These are phyloP conservation scores for Infundibulicybe gibba DNA, from an alignment of 768 basidiomycete genomes.

Conservation along the genomic window DNA sequence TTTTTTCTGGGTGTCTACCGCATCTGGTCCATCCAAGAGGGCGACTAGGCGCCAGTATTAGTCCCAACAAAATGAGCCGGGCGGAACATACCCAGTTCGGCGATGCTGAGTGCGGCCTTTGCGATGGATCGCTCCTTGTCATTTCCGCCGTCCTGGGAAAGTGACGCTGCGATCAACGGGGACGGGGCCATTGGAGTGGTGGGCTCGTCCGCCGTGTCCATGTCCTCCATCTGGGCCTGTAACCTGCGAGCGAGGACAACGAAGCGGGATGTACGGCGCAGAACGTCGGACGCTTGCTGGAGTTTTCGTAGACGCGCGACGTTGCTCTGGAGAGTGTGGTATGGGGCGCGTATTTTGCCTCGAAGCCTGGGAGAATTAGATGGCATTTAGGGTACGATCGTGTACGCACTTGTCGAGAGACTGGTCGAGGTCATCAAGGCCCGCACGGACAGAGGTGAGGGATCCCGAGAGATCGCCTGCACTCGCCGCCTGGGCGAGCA, in stretches of 20 bases:
- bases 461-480: conserved; percentile 70
- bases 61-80: neutral
- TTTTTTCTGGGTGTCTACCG: neutral
- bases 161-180: conserved; percentile 23
- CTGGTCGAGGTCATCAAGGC: conserved; percentile 68
- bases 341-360: conserved; percentile 81
- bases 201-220: conserved; percentile 29
- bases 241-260: conserved; percentile 79
- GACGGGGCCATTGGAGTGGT: conserved; percentile 11
- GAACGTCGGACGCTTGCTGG: conserved; percentile 79
- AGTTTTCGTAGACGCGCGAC: conserved; percentile 75
- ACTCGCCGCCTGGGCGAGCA: conserved; percentile 79
- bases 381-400: conserved; percentile 5
- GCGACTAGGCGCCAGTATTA: conserved; percentile 31
- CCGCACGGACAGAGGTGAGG: conserved; percentile 60
- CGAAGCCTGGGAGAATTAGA: conserved; percentile 50
- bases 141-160: conserved; percentile 44
- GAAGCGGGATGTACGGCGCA: conserved; percentile 83
- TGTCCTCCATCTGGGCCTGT: conserved; percentile 80
- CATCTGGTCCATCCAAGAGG: conserved; percentile 41
- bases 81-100: conserved; percentile 79
- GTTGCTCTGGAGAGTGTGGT: conserved; percentile 66
- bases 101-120: conserved; percentile 92
- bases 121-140: conserved; percentile 86
- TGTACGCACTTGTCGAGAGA: conserved; percentile 71